Conservation (phyloP, 805 yeast species). For the baker's yeast (Saccharomyces cerevisiae) region DNA sequence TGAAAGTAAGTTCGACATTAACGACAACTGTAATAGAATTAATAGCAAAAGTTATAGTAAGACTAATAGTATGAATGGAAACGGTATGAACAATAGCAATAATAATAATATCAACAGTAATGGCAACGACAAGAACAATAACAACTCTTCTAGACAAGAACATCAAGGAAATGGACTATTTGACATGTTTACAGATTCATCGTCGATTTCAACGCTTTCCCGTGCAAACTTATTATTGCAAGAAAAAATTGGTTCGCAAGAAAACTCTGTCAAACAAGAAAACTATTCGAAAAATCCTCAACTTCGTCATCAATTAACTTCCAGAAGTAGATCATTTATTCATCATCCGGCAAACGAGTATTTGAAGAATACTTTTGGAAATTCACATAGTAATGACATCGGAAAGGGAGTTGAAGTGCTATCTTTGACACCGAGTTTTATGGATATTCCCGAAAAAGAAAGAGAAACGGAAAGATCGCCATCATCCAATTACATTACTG, state of each 20-base stretch:
- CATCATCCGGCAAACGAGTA: background rate
- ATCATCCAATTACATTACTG: background rate
- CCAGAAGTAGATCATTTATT: background rate
- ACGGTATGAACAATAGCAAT: background rate
- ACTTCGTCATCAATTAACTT: background rate
- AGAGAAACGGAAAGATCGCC: background rate
- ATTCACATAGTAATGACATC: slow-evolving; percentile 12
- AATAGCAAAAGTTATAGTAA: background rate
- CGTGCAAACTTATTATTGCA: slow-evolving; percentile 13
- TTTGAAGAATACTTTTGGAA: background rate
- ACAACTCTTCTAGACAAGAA: background rate
- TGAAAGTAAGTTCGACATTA: background rate
- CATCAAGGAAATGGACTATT: slow-evolving; percentile 31
- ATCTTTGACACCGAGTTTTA: slow-evolving; percentile 35
- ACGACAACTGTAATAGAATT: background rate
- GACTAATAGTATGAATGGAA: background rate
- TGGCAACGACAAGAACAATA: slow-evolving; percentile 8
- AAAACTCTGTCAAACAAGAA: background rate
- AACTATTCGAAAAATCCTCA: background rate
- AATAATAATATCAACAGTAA: background rate
- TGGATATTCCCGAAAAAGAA: slow-evolving; percentile 30
- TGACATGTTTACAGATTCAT: slow-evolving; percentile 33
- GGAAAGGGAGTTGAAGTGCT: slow-evolving; percentile 32
- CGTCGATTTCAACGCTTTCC: slow-evolving; percentile 18
- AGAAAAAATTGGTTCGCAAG: slow-evolving; percentile 7